Evolutionary conservation across 441 rosid species (phyloP).

Genomic region (Bocquillonia castaneifolia): DNA sequence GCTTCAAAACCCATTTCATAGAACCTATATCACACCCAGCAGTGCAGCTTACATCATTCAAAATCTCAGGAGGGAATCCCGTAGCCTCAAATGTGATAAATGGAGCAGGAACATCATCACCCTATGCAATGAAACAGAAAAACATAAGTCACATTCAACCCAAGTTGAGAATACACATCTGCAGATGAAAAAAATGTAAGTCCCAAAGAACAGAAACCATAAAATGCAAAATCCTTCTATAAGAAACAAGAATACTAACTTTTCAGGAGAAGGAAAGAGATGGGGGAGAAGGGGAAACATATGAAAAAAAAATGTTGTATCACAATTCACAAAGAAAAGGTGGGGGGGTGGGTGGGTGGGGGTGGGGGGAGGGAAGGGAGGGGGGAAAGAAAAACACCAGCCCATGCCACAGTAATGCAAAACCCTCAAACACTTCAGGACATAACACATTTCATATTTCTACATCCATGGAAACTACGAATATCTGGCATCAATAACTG

Average conservation of each 20-base stretch:
- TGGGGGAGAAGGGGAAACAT: neutral
- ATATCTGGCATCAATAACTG: neutral
- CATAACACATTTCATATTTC: neutral
- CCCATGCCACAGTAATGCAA: neutral
- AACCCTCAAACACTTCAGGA: neutral
- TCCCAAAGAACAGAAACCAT: slow-evolving; percentile 2
- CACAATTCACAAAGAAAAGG: no score
- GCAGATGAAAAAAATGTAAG: neutral
- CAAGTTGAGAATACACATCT: slow-evolving; percentile 10
- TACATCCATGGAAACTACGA: neutral
- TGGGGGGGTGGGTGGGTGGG: no score
- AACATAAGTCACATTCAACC: slow-evolving; percentile 17
- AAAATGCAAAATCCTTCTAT: neutral
- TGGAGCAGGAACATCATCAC: slow-evolving; percentile 85
- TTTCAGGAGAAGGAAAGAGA: neutral
- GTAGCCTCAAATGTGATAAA: slow-evolving; percentile 85
- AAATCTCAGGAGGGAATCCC: slow-evolving; percentile 86
- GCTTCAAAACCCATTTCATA: slow-evolving; percentile 20
- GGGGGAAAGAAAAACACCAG: neutral
- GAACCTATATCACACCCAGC: slow-evolving; percentile 17
- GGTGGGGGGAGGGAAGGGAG: neutral
- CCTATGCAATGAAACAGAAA: slow-evolving; percentile 44
- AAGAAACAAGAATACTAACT: neutral
- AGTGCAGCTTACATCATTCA: slow-evolving; percentile 65
- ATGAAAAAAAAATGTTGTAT: neutral